Conservation (phyloP, 1,139 yeast species). For the Nakaseomyces glabratus region DNA sequence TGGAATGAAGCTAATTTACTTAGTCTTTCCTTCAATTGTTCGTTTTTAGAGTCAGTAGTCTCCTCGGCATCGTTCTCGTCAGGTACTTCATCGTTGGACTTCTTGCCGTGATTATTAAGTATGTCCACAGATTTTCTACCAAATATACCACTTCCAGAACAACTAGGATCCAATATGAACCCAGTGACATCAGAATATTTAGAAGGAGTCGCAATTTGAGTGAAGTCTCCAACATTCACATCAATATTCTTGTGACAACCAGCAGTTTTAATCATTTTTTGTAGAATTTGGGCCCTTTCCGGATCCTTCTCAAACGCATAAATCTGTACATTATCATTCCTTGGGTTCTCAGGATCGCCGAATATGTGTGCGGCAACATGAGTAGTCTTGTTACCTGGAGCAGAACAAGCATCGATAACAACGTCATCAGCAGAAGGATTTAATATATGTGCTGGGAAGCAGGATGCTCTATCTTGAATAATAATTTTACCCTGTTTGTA, state of each 20-base stretch:
- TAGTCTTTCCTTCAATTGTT: conserved; percentile 47
- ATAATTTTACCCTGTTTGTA: conserved; percentile 71
- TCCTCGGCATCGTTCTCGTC: conserved; percentile 28
- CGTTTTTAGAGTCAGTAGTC: conserved; percentile 34
- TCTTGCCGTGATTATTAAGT: conserved; percentile 21
- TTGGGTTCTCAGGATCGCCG: conserved; percentile 13
- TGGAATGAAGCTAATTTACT: conserved; percentile 77
- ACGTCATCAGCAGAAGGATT: conserved; percentile 45
- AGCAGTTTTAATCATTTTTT: conserved; percentile 72
- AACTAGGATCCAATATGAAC: conserved; percentile 87
- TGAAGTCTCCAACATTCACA: conserved; percentile 78
- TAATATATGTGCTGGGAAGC: conserved; percentile 86
- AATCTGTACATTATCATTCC: conserved; percentile 31
- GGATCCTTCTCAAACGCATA: conserved; percentile 84
- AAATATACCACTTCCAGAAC: conserved; percentile 96
- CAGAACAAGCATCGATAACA: conserved; percentile 91
- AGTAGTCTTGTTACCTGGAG: conserved; percentile 97
- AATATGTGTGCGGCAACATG: conserved; percentile 64
- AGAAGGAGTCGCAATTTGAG: conserved; percentile 45
- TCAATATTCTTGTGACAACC: conserved; percentile 48
- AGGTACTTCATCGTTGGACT: conserved; percentile 30
- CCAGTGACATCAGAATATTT: conserved; percentile 66
- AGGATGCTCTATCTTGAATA: conserved; percentile 92
- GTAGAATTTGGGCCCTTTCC: conserved; percentile 59
- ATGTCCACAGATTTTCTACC: conserved; percentile 44